Conservation (phyloP, 331 rosid genomes). For the Quercus phellos region DNA sequence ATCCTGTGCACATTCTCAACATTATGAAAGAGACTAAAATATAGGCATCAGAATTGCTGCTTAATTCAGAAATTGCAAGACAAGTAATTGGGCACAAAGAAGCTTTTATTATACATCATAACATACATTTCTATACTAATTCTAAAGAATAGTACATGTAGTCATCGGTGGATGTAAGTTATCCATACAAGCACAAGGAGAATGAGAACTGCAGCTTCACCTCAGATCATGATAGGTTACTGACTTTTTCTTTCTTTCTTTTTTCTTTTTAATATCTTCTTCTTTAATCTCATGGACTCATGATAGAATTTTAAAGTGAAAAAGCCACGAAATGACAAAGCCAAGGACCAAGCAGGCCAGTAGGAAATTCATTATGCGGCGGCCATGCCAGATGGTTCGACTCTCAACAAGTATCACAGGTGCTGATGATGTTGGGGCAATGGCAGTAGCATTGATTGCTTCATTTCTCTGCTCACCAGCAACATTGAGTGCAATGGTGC, state of each 20-base stretch:
- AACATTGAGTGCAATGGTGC: conserved; percentile 69
- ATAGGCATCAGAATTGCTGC: background rate
- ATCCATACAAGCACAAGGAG: background rate
- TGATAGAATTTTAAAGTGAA: conserved; percentile 71
- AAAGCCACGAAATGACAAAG: conserved; percentile 88
- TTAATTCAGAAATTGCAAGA: background rate
- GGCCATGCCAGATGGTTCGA: conserved; percentile 77
- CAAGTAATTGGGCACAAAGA: background rate
- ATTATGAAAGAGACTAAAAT: background rate
- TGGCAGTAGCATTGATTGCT: conserved; percentile 28
- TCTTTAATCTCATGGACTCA: background rate
- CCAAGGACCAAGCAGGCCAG: conserved; percentile 92
- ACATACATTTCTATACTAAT: background rate
- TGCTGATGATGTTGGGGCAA: conserved; percentile 27
- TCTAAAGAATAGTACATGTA: background rate
- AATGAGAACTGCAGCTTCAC: background rate
- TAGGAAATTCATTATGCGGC: conserved; percentile 75
- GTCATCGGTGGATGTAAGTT: background rate
- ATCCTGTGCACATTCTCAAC: background rate
- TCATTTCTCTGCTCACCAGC: conserved; percentile 52
- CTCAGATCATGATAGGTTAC: background rate
- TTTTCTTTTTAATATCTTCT: too few relatives aligned
- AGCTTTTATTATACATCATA: background rate
- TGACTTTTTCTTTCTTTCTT: too few relatives aligned
- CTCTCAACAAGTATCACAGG: conserved; percentile 44